Base-by-base conservation (phyloP, 179 eudicot species). In the Drosera spatulata region DNA sequence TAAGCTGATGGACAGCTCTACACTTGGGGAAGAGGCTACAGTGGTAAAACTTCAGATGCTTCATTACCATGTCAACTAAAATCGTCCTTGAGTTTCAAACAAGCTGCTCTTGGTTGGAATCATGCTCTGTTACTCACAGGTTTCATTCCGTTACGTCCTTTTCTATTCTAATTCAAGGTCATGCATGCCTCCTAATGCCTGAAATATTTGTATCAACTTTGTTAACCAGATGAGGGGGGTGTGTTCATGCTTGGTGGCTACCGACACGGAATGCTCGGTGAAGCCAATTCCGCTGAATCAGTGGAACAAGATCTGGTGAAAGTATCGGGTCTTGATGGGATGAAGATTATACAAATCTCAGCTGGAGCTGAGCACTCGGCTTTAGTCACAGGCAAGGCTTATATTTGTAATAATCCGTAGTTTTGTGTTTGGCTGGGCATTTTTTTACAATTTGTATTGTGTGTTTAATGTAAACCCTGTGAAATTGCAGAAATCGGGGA, bases 301-400 rank as follows among this genome's bases (percentile, higher is more conserved):
- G 71, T 55, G 39, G 73, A 72, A 56, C 61, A 15, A 3, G 41
- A 48, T 33, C 38, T 79, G 53, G 57, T 52, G 59, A 71, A 60
- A 69, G 71, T 82, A 55, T 61, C 65, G 13, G 80, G 70, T 58
- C 76, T 79, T 39, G 66, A 64, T 8, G 78, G 75, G 56, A 63
- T 55, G 49, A 75, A 69, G 65, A 78, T 82, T 51, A 54, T 63
- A 54, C 84, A 78, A 57, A 70, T 91, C 69, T 85, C 91, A 47
- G 79, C 95, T 37, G 98, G 98, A 65, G 76, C 98, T 61, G 96
- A 91, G 63, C 98, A 91, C 79, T 91, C 98, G 0, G 88, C 80
- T 45, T 55, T 84, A 22, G 76, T 76, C 45, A 79, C 87, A 78
- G 87, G 97, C 69, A 68, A 68, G 83, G 40, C 7, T 60, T 52